Percentiles rank a stretch among this genome's conserved stretches.
Evolutionary conservation across 129 eudicot species (phyloP).

Genomic region (Ambrosia artemisiifolia): DNA sequence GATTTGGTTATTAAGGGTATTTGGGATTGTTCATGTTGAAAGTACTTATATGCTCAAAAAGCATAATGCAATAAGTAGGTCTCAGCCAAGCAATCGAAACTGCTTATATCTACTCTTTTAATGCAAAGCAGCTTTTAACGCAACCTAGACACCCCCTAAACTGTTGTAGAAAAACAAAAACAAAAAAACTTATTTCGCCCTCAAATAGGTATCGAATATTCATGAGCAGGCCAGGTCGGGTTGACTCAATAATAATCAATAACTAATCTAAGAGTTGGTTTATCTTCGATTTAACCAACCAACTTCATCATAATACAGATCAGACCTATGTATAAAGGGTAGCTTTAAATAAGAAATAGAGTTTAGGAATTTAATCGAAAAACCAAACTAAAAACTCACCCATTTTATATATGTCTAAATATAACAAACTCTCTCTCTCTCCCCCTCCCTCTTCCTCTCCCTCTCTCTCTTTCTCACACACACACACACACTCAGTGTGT

Average conservation of each 20-base stretch:
- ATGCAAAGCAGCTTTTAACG: background rate
- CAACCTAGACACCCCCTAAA: background rate
- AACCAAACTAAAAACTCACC: background rate
- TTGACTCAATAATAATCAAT: background rate
- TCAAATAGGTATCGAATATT: background rate
- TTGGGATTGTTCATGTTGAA: background rate
- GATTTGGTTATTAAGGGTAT: background rate
- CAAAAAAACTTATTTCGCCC: background rate
- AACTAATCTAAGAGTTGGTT: background rate
- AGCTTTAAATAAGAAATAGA: background rate
- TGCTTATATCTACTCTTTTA: no score
- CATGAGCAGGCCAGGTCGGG: background rate
- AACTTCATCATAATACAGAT: background rate
- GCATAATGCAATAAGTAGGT: no score
- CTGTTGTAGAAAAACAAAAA: background rate
- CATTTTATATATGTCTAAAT: background rate
- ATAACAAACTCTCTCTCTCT: background rate
- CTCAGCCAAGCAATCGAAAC: no score
- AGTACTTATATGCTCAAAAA: no score
- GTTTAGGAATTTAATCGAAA: no score
- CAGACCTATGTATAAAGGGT: background rate
- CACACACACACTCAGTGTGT: no score
- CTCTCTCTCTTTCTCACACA: no score
- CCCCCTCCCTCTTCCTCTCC: no score
- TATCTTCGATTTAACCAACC: background rate